Base-by-base conservation (phyloP, 2,329 filamentous ascomycete genomes). In the Cladosporium sp. region DNA sequence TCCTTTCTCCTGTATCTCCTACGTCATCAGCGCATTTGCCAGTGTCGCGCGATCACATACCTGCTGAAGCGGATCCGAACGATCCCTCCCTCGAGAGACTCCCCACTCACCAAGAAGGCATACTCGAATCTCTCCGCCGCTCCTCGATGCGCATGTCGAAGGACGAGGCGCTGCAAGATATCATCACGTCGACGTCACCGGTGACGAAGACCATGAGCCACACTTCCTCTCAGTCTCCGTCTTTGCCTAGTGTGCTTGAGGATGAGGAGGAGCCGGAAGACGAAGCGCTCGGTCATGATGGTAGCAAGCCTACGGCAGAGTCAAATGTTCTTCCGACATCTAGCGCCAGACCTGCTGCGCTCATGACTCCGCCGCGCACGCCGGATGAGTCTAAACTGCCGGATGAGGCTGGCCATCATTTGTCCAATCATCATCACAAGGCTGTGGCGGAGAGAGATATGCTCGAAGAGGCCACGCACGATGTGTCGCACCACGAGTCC, bases 281-380 rank as follows among this genome's bases (percentile, higher is more conserved):
- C 1, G 32, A 38, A 1, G 30, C n/a, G 15, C 12, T 13, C 5
- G 13, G 18, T 11, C 43, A 54, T 27, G 54, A 53, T n/a, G 43
- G 48, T 7, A 38, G 47, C 4, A 38, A 48, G 17, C 5, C 15
- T 6, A 27, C 36, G 6, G 6, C 40, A 4, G 12, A 13, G 9
- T 32, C 41, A 12, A 32, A 29, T n/a, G 7, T 18, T 11, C 37
- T 48, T 6, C 18, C 45, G 9, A 18, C 27, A 7, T 19, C 27
- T 13, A 32, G 27, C 7, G 53, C 52, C 12, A 44, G 56, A 36
- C 60, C 58, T 7, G 56, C 55, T 9, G 58, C 55, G 22, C 63
- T 61, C 2, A 61, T 64, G 2, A 68, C 66, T 12, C 65, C 65
- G 19, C 65, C 66, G 1, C 54, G 65, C 58, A 68, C 64, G 19